phyloP scores from a whole-genome alignment of 1,139 yeast genomes.

The Blastobotrys capitulatus region DNA sequence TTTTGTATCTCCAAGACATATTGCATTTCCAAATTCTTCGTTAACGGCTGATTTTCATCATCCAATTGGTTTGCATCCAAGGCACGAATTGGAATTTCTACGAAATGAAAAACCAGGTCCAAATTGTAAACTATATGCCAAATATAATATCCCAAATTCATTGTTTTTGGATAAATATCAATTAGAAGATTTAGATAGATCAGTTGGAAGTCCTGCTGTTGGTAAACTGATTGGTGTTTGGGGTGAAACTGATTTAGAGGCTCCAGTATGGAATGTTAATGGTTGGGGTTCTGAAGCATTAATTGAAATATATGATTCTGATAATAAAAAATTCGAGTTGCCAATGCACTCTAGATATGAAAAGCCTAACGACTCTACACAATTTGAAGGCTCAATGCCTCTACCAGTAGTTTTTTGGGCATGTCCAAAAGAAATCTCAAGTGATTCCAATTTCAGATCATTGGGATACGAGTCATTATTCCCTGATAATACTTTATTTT shows the following conservation, averaged over 20 bases:
- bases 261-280: conserved; percentile 44
- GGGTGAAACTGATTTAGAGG: conserved; percentile 42
- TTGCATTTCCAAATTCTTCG: conserved; percentile 23
- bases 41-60: conserved; percentile 27
- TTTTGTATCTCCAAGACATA: conserved; percentile 22
- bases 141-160: conserved; percentile 35
- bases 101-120: conserved; percentile 14
- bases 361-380: conserved; percentile 32
- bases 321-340: conserved; percentile 30
- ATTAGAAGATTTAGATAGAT: conserved; percentile 31
- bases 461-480: conserved; percentile 43
- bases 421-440: conserved; percentile 36
- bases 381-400: conserved; percentile 19
- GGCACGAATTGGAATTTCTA: conserved; percentile 21
- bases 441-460: conserved; percentile 30
- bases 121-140: conserved; percentile 37
- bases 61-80: conserved; percentile 47
- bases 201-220: conserved; percentile 30
- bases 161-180: conserved; percentile 40
- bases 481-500: conserved; percentile 41
- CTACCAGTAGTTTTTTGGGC: conserved; percentile 46
- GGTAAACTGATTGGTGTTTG: conserved; percentile 36
- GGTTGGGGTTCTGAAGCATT: conserved; percentile 45
- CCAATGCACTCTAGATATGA: conserved; percentile 48
- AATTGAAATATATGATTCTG: conserved; percentile 32